Base-by-base conservation (phyloP, 2,329 filamentous ascomycete species). In the Aspergillus sp. region DNA sequence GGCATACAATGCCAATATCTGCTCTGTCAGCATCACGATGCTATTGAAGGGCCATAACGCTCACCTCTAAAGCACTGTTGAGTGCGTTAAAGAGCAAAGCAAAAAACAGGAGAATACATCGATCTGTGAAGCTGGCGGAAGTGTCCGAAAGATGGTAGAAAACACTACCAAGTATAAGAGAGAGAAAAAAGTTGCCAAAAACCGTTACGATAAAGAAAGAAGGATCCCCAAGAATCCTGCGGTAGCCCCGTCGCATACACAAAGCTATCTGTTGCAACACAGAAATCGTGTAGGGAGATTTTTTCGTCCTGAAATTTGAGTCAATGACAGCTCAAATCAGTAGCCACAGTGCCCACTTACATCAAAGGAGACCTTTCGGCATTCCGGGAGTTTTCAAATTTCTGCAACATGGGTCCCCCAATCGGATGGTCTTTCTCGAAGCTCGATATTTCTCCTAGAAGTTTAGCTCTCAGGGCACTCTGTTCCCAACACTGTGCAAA, bases 61-160 rank as follows among this genome's bases (percentile, higher is more conserved):
- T 8, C 27, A 59, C 56, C 39, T 94, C 90, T 39, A 93, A 83
- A 58, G 88, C 88, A 70, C 86, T 88, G 61, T 87, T 82, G 68
- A 94, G 92, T 47, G 90, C 91, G 74, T 93, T 95, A 81, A 94
- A 87, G 57, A 96, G 81, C 70, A 92, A 86, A 63, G 90, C 89
- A 71, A 95, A 93, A 83, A 95, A 96, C 52, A 96, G 79, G 8
- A 95, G 62, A 88, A 89, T 58, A 90, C 86, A 68, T 8, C 58
- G 61, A 15, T 59, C n/a, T 38, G 85, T 83, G 78, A 87, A 94
- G 80, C 95, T 94, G 66, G 86, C 90, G 25, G 75, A 72, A 0
- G 90, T 88, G 15, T 80, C 82, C 1, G 81, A 69, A 25, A 83
- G 75, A 23, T 95, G 88, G 80, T 85, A 95, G 77, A 93, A 96